These are phyloP conservation scores for Geotrichum armillariae DNA, from an alignment of 1,139 yeast species.

Conservation along the genomic window DNA sequence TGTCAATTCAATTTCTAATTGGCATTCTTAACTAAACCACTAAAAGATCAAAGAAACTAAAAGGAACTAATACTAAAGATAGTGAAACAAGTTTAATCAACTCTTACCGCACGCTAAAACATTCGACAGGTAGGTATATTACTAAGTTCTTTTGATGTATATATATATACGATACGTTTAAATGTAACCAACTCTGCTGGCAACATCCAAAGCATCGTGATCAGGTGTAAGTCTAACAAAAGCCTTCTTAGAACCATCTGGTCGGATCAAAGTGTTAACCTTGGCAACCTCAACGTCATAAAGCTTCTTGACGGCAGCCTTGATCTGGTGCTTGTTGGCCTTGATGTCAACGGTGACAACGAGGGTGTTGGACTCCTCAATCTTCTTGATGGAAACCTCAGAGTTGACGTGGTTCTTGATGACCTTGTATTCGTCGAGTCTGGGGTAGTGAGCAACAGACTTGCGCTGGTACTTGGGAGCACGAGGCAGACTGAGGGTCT, in stretches of 20 bases:
- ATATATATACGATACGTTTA: constrained; percentile 43
- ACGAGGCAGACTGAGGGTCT: constrained; percentile 93
- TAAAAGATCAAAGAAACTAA: too few species aligned
- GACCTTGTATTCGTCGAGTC: constrained; percentile 95
- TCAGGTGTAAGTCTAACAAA: constrained; percentile 99
- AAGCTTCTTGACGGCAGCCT: constrained; percentile 96
- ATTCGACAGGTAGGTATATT: too few species aligned
- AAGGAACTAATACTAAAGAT: too few species aligned
- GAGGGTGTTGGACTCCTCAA: constrained; percentile 98
- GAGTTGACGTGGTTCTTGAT: constrained; percentile 95
- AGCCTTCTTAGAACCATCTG: constrained; percentile 99
- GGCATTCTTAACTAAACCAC: too few species aligned
- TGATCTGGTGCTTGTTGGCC: constrained; percentile 98
- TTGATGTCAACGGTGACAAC: constrained; percentile 97
- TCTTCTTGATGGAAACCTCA: constrained; percentile 99
- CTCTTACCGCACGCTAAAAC: too few species aligned
- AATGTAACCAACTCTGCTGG: constrained; percentile 99
- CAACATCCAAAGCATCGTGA: constrained; percentile 99
- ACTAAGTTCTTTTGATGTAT: constrained; percentile 1
- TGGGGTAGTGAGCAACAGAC: constrained; percentile 96
- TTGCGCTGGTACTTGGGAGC: constrained; percentile 93
- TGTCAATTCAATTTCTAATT: too few species aligned
- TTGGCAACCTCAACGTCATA: constrained; percentile 93
- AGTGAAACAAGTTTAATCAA: too few species aligned
- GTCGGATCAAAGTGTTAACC: constrained; percentile 96